Evolutionary conservation across 2,329 filamentous ascomycete genomes (phyloP).

Genomic region (Lomentospora prolificans): DNA sequence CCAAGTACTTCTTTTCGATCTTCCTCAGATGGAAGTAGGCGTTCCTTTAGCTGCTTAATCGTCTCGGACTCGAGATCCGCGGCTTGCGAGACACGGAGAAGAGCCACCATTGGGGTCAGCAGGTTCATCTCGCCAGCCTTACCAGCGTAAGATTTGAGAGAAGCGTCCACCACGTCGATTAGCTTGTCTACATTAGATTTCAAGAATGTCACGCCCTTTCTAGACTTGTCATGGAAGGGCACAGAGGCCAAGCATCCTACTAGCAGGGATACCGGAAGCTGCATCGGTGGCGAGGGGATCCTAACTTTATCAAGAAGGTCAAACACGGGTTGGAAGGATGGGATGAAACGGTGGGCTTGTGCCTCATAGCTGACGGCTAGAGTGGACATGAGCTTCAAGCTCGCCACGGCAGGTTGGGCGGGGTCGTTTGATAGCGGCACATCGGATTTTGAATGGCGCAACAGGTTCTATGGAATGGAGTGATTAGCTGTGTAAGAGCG

Average conservation of each 20-base stretch:
- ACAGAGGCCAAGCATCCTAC: slow-evolving; percentile 14
- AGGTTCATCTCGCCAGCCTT: slow-evolving; percentile 11
- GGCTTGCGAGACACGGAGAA: slow-evolving; percentile 11
- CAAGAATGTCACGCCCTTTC: slow-evolving; percentile 2
- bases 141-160: slow-evolving; percentile 11
- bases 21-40: slow-evolving; percentile 64
- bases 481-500: not conserved
- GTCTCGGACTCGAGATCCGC: slow-evolving; percentile 2
- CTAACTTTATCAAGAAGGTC: slow-evolving; percentile 12
- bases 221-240: slow-evolving; percentile 11
- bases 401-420: slow-evolving; percentile 13
- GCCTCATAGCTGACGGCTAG: slow-evolving; percentile 14
- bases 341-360: slow-evolving; percentile 12
- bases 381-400: slow-evolving; percentile 14
- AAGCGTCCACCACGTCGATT: slow-evolving; percentile 11
- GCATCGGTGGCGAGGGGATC: slow-evolving; percentile 12
- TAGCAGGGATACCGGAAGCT: slow-evolving; percentile 14
- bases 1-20: slow-evolving; percentile 74
- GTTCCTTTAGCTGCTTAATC: slow-evolving; percentile 49
- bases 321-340: slow-evolving; percentile 11
- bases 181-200: slow-evolving; percentile 10
- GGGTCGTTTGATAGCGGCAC: slow-evolving; percentile 12
- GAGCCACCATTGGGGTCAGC: slow-evolving; percentile 11
- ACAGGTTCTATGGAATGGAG: slow-evolving; percentile 9
- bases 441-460: slow-evolving; percentile 11